Base-by-base conservation (phyloP, 257 asterid species). In the Jaltomata sinuosa region DNA sequence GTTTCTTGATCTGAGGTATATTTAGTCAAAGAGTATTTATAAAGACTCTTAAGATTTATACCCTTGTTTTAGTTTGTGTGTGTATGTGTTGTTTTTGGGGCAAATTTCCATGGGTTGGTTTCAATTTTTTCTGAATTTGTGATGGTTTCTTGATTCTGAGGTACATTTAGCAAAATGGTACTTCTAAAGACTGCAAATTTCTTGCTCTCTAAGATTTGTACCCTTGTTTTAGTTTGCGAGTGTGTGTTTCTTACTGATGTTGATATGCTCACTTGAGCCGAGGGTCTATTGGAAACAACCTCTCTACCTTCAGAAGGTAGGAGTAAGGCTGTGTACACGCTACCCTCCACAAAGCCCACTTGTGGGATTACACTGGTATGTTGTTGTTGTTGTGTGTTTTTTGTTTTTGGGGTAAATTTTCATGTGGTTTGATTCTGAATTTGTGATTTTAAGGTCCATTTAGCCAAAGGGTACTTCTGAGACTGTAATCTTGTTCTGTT, bases 381-480 rank as follows among this genome's bases (percentile, higher is more conserved):
- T n/a, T n/a, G n/a, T n/a, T n/a, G n/a, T n/a, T n/a, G n/a, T n/a
- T n/a, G n/a, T n/a, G n/a, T n/a, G n/a, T n/a, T n/a, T n/a, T n/a
- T n/a, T n/a, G n/a, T n/a, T 69, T 36, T 18, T 10, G 8, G 34
- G 19, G 3, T 7, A 42, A 0, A 16, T n/a, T 42, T 74, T 14
- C n/a, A 25, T 40, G 84, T 59, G 15, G 45, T 72, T 71, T 31
- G 11, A 15, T 40, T 82, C 84, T 64, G 19, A 18, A 64, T 18
- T 42, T 42, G 32, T 42, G n/a, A 55, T 38, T 57, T 3, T 27
- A 45, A 92, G 96, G 97, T 84, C 95, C 97, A 16, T 93, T 95
- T 85, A 80, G 89, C 85, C 97, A 91, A n/a, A 92, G 94, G 91
- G 94, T 91, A 27, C 55, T 82, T 42, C 19, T 92, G 86, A 93